phyloP scores from a whole-genome alignment of 768 basidiomycete species.

The Suillus discolor region DNA sequence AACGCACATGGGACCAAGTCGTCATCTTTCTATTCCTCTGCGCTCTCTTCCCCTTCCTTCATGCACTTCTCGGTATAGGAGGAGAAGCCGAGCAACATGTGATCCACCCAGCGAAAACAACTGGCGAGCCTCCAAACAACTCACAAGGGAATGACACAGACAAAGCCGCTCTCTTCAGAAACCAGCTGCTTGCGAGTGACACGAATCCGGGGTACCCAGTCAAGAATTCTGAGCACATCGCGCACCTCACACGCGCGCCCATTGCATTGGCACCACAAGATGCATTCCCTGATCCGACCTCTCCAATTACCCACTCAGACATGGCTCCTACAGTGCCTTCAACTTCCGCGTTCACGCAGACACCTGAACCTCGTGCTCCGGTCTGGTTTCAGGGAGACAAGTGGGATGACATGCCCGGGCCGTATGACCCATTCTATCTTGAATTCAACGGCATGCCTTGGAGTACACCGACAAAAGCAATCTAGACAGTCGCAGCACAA shows the following conservation, averaged over 20 bases:
- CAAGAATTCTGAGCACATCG: conserved; percentile 21
- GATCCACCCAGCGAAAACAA: not conserved
- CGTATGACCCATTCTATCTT: conserved; percentile 25
- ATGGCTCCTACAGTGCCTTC: not conserved
- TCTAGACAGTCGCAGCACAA: not conserved
- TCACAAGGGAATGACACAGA: not conserved
- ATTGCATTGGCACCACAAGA: conserved; percentile 20
- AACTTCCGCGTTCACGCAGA: not conserved
- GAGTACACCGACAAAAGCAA: not conserved
- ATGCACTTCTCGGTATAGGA: conserved; percentile 27
- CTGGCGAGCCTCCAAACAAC: conserved; percentile 6
- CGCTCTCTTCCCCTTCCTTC: conserved; percentile 27
- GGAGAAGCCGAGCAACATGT: conserved; percentile 3
- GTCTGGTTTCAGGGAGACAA: not conserved
- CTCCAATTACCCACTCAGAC: not conserved
- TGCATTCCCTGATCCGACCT: conserved; percentile 26
- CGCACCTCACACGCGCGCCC: conserved; percentile 10
- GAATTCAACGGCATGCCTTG: conserved; percentile 14
- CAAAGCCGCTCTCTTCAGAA: not conserved
- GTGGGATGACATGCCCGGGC: conserved; percentile 3
- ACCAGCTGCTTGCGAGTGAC: conserved; percentile 1
- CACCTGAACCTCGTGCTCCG: not conserved
- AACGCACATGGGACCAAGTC: conserved; percentile 23
- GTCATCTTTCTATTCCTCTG: conserved; percentile 27
- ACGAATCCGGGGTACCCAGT: conserved; percentile 21